These are phyloP conservation scores for Francoa sonchifolia DNA, from an alignment of 441 rosid species.

Conservation along the genomic window DNA sequence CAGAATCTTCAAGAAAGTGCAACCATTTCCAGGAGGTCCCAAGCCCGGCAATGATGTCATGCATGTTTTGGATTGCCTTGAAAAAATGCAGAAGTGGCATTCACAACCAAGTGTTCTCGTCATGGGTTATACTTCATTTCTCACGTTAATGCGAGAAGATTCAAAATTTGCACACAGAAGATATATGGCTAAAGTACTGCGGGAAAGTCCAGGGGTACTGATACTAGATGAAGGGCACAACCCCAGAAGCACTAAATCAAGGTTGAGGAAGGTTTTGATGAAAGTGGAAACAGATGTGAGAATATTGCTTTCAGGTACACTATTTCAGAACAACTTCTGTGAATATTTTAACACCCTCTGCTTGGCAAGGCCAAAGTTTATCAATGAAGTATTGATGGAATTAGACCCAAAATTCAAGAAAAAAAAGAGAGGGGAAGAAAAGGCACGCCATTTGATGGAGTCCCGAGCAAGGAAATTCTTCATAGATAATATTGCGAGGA, in stretches of 20 bases:
- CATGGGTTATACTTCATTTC: slow-evolving; percentile 92
- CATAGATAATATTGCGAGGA: slow-evolving; percentile 62
- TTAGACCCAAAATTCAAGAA: slow-evolving; percentile 53
- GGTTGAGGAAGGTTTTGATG: slow-evolving; percentile 86
- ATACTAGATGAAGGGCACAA: slow-evolving; percentile 93
- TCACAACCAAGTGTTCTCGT: slow-evolving; percentile 83
- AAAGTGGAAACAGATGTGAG: slow-evolving; percentile 73
- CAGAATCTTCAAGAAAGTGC: slow-evolving; percentile 30
- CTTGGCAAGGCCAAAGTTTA: slow-evolving; percentile 80
- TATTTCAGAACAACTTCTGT: slow-evolving; percentile 92
- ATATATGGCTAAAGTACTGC: slow-evolving; percentile 76
- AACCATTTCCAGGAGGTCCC: slow-evolving; percentile 30
- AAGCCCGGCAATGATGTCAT: slow-evolving; percentile 68
- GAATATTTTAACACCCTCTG: slow-evolving; percentile 92
- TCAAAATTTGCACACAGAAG: slow-evolving; percentile 65
- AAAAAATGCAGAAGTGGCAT: slow-evolving; percentile 92
- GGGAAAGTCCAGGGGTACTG: slow-evolving; percentile 81
- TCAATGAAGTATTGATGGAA: slow-evolving; percentile 51
- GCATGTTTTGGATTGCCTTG: slow-evolving; percentile 91
- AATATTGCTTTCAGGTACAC: slow-evolving; percentile 77
- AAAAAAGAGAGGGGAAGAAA: slow-evolving; percentile 25
- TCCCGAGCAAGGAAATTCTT: slow-evolving; percentile 74
- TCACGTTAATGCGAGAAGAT: slow-evolving; percentile 79
- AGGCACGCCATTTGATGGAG: slow-evolving; percentile 63
- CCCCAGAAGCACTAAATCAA: slow-evolving; percentile 87